Conservation (phyloP, 2,329 filamentous ascomycete genomes). For the Fusarium equiseti region DNA sequence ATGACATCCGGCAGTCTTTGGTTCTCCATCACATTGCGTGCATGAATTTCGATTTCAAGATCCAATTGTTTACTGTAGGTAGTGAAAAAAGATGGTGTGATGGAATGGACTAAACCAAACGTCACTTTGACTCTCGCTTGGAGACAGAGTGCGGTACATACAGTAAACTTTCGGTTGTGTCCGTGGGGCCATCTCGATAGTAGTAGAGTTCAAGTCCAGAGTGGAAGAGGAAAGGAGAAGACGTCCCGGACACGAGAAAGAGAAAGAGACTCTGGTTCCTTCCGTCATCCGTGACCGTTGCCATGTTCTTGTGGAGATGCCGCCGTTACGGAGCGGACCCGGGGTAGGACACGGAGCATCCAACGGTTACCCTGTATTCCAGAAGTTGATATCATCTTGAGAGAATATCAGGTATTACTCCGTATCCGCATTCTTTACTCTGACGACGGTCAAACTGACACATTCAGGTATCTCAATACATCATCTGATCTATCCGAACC, state of each 20-base stretch:
- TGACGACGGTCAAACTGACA: background rate
- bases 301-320: slow-evolving; percentile 25
- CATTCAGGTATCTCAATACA: background rate
- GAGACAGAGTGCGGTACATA: background rate
- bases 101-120: slow-evolving; percentile 30
- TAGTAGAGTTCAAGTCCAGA: background rate
- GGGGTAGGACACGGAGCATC: slow-evolving; percentile 33
- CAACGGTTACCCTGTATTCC: slow-evolving; percentile 36
- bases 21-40: slow-evolving; percentile 10
- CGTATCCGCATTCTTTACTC: background rate
- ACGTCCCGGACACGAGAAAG: slow-evolving; percentile 16
- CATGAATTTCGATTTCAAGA: slow-evolving; percentile 16
- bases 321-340: slow-evolving; percentile 37
- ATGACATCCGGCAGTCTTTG: slow-evolving; percentile 37
- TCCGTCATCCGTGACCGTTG: slow-evolving; percentile 37
- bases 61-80: background rate
- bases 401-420: background rate
- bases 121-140: slow-evolving; percentile 42
- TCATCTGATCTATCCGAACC: background rate
- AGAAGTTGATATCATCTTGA: background rate
- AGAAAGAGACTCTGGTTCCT: slow-evolving; percentile 27
- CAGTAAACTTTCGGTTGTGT: background rate
- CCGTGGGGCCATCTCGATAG: slow-evolving; percentile 1
- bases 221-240: background rate
- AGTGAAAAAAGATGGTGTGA: slow-evolving; percentile 16